Evolutionary conservation across 495 filamentous ascomycete species (phyloP).

Genomic region (Hypoxylon rickii): DNA sequence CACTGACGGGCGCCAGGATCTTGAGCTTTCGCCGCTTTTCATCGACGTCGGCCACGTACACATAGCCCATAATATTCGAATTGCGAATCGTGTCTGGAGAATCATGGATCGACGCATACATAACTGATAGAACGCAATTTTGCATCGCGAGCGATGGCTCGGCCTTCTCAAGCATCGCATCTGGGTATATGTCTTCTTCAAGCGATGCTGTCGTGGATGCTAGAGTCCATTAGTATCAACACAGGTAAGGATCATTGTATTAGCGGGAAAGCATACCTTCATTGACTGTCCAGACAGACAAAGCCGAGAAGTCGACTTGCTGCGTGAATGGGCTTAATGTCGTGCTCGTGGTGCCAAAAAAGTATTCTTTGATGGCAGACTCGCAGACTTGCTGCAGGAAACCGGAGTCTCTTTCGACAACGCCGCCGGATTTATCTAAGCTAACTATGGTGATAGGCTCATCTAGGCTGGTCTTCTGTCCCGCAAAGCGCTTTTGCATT

Average conservation of each 20-base stretch:
- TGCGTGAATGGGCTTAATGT: constrained; percentile 86
- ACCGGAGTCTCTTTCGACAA: constrained; percentile 74
- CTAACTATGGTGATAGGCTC: constrained; percentile 75
- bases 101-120: constrained; percentile 69
- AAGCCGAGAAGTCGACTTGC: constrained; percentile 70
- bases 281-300: constrained; percentile 69
- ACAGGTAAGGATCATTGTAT: not conserved
- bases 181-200: constrained; percentile 33
- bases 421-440: constrained; percentile 86
- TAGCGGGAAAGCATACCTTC: constrained; percentile 46
- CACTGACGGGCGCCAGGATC: constrained; percentile 79
- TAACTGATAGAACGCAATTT: constrained; percentile 77
- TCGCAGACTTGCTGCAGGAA: constrained; percentile 75
- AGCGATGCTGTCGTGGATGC: constrained; percentile 11
- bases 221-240: constrained; percentile 9
- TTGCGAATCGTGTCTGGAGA: constrained; percentile 74
- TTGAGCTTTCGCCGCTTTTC: constrained; percentile 79
- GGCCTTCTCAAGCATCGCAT: constrained; percentile 59
- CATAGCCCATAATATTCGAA: constrained; percentile 86
- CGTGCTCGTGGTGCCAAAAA: constrained; percentile 79
- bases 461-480: constrained; percentile 60
- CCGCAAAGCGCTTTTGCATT: constrained; percentile 72
- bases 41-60: constrained; percentile 90
- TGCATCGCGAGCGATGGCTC: constrained; percentile 64
- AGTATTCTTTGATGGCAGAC: constrained; percentile 84